Evolutionary conservation across 441 rosid genomes (phyloP), one percentile per base, ranked within the genome.

Genomic region (Arabidopsis hybrid): DNA sequence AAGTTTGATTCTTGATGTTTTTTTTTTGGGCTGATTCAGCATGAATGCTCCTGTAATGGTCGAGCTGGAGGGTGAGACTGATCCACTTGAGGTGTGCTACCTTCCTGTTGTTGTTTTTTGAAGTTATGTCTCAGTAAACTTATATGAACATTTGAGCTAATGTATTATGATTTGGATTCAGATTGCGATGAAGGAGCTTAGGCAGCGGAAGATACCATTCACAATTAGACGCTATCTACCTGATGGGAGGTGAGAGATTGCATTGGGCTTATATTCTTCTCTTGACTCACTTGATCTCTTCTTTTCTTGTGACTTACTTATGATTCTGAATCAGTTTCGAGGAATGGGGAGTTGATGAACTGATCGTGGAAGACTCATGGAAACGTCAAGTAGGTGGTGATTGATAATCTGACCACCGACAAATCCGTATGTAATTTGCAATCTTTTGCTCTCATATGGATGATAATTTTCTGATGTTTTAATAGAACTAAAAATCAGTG

Each of bases 11-110:
- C 12, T 42, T 21, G 3, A 1, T 42, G 36, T 7, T 26, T 8
- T 7, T 12, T 39, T 40, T 14, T 52, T n/a, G n/a, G 17, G 39
- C 13, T 74, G 65, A 53, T 43, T 50, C 88, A 88, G 96, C 82
- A 88, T 95, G 97, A 92, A 95, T 85, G 97, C 97, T 47, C 97
- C 97, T n/a, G 93, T 95, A 12, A 95, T 92, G 96, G 99, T 92
- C n/a, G 89, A 90, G 85, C 78, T 95, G 70, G 96, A 95, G 81
- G 96, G 96, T 0, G 97, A 95, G 80, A 89, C 93, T 11, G 99
- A 92, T 57, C 94, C 96, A 8, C 91, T 92, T 7, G 96, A 91
- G 53, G 52, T 62, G 4, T 60, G 36, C 4, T 62, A 43, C n/a
- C 12, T 8, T 29, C 21, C 13, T 21, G 0, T 3, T 40, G 1